Evolutionary conservation across 2,329 filamentous ascomycete genomes (phyloP).

Genomic region (Aureobasidium sp.): DNA sequence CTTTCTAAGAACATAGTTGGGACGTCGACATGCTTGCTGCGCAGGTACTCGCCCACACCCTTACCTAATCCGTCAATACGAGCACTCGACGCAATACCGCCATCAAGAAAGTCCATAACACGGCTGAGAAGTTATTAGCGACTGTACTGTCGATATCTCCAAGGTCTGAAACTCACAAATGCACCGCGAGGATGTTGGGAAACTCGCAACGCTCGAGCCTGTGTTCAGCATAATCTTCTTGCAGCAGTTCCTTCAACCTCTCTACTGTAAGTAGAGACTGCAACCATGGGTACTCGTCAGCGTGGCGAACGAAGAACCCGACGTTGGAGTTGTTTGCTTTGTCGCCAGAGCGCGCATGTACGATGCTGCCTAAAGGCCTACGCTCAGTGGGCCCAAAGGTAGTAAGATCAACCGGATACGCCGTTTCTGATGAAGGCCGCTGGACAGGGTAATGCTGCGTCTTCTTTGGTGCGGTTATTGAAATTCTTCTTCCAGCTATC

Average conservation of each 20-base stretch:
- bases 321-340: slow-evolving; percentile 31
- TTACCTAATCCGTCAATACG: slow-evolving; percentile 16
- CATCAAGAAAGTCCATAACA: slow-evolving; percentile 16
- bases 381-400: slow-evolving; percentile 32
- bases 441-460: slow-evolving; percentile 15
- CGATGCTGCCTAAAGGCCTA: slow-evolving; percentile 34
- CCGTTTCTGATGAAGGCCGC: slow-evolving; percentile 27
- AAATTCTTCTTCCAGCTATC: neutral
- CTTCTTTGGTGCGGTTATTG: slow-evolving; percentile 4
- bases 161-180: slow-evolving; percentile 24
- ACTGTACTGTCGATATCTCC: neutral
- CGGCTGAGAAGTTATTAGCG: neutral
- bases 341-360: slow-evolving; percentile 29
- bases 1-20: slow-evolving; percentile 15
- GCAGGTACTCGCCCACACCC: slow-evolving; percentile 16
- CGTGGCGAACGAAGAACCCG: slow-evolving; percentile 36
- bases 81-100: slow-evolving; percentile 13
- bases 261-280: slow-evolving; percentile 24
- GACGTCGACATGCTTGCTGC: slow-evolving; percentile 14
- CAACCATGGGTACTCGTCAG: slow-evolving; percentile 31
- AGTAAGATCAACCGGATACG: slow-evolving; percentile 23
- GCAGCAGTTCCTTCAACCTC: slow-evolving; percentile 25
- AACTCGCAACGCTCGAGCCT: slow-evolving; percentile 35
- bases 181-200: slow-evolving; percentile 33
- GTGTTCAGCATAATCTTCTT: slow-evolving; percentile 29